These are phyloP conservation scores for Nymphaea thermarum DNA, from an alignment of 164 flowering plant genomes.

Conservation along the genomic window DNA sequence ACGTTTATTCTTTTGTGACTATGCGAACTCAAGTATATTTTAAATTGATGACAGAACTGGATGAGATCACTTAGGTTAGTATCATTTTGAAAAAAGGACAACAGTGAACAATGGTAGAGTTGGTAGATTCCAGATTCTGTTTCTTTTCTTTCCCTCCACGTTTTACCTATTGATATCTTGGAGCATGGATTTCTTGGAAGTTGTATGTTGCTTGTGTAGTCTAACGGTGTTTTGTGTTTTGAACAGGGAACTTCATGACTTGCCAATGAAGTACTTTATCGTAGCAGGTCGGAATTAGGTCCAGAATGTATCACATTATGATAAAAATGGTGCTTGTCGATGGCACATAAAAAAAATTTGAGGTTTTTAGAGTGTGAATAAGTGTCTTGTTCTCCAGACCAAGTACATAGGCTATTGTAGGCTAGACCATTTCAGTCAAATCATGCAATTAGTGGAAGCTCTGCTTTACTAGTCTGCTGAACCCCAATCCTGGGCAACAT, in stretches of 20 bases:
- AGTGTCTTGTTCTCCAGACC: background rate
- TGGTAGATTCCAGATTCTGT: too few relatives aligned
- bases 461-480: background rate
- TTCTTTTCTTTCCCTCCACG: too few relatives aligned
- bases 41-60: too few relatives aligned
- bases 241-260: background rate
- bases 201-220: background rate
- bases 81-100: too few relatives aligned
- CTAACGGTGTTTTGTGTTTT: background rate
- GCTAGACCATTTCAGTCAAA: background rate
- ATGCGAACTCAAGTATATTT: too few relatives aligned
- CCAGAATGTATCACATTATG: background rate
- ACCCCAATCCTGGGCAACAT: background rate
- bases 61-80: too few relatives aligned
- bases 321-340: background rate
- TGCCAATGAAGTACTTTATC: background rate
- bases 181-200: too few relatives aligned
- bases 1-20: too few relatives aligned
- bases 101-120: too few relatives aligned
- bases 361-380: background rate
- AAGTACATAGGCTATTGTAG: background rate
- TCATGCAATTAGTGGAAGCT: background rate
- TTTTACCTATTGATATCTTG: too few relatives aligned
- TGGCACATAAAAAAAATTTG: background rate
- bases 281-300: background rate